These are phyloP conservation scores for Phymatotrichopsis omnivora DNA, from an alignment of 2,329 filamentous ascomycete genomes.

Conservation along the genomic window DNA sequence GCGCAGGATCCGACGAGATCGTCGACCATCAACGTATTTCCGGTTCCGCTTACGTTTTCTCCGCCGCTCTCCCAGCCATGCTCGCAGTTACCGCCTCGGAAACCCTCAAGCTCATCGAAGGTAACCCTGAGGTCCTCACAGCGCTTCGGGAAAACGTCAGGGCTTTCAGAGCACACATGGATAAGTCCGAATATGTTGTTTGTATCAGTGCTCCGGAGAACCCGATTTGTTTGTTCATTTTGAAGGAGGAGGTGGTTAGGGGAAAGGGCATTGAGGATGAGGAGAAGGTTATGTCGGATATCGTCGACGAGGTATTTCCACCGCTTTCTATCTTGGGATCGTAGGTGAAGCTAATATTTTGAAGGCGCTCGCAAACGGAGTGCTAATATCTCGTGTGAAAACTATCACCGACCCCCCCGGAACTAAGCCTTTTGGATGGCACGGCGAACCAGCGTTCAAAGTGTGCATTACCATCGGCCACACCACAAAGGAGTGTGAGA, in stretches of 20 bases:
- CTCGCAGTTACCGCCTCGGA: slow-evolving; percentile 92
- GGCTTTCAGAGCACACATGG: slow-evolving; percentile 73
- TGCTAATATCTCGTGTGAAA: slow-evolving; percentile 81
- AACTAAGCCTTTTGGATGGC: slow-evolving; percentile 58
- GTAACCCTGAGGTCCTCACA: slow-evolving; percentile 68
- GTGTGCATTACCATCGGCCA: slow-evolving; percentile 81
- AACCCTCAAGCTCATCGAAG: slow-evolving; percentile 74
- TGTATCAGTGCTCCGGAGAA: slow-evolving; percentile 77
- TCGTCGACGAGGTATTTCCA: slow-evolving; percentile 80
- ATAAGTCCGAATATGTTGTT: slow-evolving; percentile 81
- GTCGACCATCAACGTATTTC: slow-evolving; percentile 94
- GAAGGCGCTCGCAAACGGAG: slow-evolving; percentile 60
- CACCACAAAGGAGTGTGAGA: slow-evolving; percentile 90
- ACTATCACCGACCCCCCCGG: slow-evolving; percentile 56
- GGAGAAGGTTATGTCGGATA: slow-evolving; percentile 74
- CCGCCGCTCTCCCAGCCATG: slow-evolving; percentile 85
- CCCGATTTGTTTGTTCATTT: slow-evolving; percentile 68
- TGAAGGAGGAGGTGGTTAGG: slow-evolving; percentile 74
- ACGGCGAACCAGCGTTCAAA: slow-evolving; percentile 72
- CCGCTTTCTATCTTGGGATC: too few species aligned
- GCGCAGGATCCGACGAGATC: slow-evolving; percentile 80
- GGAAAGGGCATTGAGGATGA: slow-evolving; percentile 56
- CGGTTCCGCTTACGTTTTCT: slow-evolving; percentile 87
- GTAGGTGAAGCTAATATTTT: slow-evolving; percentile 46
- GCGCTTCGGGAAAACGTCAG: slow-evolving; percentile 79